These are phyloP conservation scores for Termitomyces sp. DNA, from an alignment of 768 basidiomycete genomes.

Conservation along the genomic window DNA sequence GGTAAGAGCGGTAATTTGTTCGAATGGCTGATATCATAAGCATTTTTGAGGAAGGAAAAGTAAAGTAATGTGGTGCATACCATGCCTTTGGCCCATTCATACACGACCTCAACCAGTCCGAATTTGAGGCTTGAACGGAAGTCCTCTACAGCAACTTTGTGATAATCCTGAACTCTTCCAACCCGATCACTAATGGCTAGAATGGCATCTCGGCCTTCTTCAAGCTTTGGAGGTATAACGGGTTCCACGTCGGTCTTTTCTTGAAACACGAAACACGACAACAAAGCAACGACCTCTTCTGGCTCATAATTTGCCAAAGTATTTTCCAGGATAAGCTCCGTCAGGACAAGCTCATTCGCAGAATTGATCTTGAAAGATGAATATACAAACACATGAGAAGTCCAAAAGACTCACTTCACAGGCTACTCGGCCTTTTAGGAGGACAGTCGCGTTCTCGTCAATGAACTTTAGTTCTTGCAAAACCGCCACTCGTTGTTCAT, in stretches of 20 bases:
- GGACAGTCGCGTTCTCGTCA: constrained; percentile 92
- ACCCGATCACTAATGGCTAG: constrained; percentile 75
- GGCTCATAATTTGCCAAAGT: constrained; percentile 87
- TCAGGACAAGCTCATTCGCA: constrained; percentile 93
- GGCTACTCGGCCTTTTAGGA: constrained; percentile 94
- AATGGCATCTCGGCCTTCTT: constrained; percentile 79
- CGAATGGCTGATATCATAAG: constrained; percentile 68
- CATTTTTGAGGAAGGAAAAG: neutral
- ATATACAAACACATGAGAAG: neutral
- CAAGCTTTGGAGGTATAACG: constrained; percentile 70
- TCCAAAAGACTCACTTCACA: constrained; percentile 69
- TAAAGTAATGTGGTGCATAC: constrained; percentile 39
- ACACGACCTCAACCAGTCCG: constrained; percentile 93
- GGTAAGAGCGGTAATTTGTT: constrained; percentile 88
- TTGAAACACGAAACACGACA: constrained; percentile 97
- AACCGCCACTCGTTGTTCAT: constrained; percentile 90
- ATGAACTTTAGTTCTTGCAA: constrained; percentile 91
- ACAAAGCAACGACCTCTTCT: constrained; percentile 92
- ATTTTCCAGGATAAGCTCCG: constrained; percentile 96
- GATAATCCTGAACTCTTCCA: constrained; percentile 71
- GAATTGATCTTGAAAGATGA: constrained; percentile 80
- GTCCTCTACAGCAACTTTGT: constrained; percentile 77
- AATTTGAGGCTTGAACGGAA: constrained; percentile 81
- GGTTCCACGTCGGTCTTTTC: constrained; percentile 96
- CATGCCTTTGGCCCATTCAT: constrained; percentile 99